Evolutionary conservation across 2,329 filamentous ascomycete species (phyloP).

Genomic region (Paraconiothyrium sp.): DNA sequence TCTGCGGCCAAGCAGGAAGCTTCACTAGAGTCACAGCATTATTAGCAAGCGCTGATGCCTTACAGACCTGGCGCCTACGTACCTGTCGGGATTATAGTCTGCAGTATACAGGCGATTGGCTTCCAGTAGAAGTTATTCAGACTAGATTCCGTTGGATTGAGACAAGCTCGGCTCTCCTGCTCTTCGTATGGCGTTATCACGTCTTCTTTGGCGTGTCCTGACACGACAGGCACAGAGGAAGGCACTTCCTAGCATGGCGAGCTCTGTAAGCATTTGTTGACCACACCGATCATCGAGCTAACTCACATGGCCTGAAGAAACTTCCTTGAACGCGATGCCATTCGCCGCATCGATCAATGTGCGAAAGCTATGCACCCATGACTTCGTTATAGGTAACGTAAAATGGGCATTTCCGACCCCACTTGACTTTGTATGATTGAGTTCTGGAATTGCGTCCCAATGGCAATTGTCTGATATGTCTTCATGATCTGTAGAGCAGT

Average conservation of each 20-base stretch:
- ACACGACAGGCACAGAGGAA: neutral
- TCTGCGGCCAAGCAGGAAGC: neutral
- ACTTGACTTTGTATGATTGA: constrained; percentile 20
- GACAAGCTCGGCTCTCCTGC: neutral
- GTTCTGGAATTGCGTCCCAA: constrained; percentile 34
- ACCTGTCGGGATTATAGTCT: constrained; percentile 1
- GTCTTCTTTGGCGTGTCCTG: neutral
- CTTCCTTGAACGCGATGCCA: constrained; percentile 1
- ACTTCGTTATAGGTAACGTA: constrained; percentile 1
- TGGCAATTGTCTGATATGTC: constrained; percentile 42
- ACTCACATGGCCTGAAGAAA: neutral
- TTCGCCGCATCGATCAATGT: constrained; percentile 27
- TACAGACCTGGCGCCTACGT: neutral
- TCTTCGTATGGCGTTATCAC: neutral
- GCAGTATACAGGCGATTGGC: constrained; percentile 7
- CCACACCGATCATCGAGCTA: neutral
- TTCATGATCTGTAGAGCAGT: constrained; percentile 29
- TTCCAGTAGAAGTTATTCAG: neutral
- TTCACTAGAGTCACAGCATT: neutral
- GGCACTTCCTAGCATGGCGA: neutral
- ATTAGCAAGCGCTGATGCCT: neutral
- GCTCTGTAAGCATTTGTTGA: neutral
- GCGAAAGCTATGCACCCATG: constrained; percentile 18
- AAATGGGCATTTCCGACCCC: constrained; percentile 13
- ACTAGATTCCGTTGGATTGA: neutral